Evolutionary conservation across 106 monocot species (phyloP).

Genomic region (Phalaenopsis equestris): DNA sequence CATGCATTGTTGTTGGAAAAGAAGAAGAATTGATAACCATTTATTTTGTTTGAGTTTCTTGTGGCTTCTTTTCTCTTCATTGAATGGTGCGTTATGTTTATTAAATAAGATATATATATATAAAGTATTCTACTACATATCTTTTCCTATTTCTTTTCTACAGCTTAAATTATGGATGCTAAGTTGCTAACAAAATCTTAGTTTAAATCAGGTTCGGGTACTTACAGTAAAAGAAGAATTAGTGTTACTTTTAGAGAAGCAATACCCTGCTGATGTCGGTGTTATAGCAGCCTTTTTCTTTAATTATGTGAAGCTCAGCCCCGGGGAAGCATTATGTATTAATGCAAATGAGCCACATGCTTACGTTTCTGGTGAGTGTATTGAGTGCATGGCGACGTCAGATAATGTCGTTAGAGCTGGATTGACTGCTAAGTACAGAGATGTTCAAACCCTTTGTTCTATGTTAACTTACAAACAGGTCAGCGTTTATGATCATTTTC

Average conservation of each 20-base stretch:
- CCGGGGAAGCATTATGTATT: constrained; percentile 84
- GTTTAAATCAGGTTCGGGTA: constrained; percentile 42
- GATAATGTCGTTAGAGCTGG: constrained; percentile 99
- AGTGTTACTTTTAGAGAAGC: constrained; percentile 56
- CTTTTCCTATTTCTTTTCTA: background rate
- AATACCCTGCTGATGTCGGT: constrained; percentile 85
- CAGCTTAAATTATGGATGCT: background rate
- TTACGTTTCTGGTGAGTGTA: constrained; percentile 86
- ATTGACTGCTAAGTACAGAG: constrained; percentile 82
- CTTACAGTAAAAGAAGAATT: constrained; percentile 88
- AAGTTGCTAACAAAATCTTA: background rate
- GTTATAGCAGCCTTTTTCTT: constrained; percentile 87
- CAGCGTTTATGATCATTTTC: background rate
- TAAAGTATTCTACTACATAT: background rate
- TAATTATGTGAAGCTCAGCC: constrained; percentile 78
- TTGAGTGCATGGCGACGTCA: constrained; percentile 97
- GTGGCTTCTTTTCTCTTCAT: background rate
- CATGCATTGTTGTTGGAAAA: background rate
- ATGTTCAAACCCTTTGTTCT: constrained; percentile 85
- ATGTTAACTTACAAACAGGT: constrained; percentile 98
- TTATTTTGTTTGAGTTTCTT: background rate
- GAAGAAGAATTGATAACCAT: background rate
- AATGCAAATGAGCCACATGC: constrained; percentile 95
- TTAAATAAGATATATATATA: background rate
- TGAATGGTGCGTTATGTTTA: background rate